Base-by-base conservation (phyloP, 2,329 filamentous ascomycete species). In the Endoconidiophora laricicola region DNA sequence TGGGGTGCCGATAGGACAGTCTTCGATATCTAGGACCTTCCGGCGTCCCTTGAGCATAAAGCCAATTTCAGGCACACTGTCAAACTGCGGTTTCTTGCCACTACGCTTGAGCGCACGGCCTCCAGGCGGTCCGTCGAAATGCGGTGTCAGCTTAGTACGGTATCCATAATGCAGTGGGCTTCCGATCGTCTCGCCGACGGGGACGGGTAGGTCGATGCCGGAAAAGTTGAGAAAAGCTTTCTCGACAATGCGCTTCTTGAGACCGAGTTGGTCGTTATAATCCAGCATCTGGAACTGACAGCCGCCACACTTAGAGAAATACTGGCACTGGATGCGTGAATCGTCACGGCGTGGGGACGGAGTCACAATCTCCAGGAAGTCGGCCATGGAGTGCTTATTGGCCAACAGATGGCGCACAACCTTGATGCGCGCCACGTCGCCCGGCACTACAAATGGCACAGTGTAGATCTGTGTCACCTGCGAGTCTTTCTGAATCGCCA, bases 281-380 rank as follows among this genome's bases (percentile, higher is more conserved):
- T 86, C 78, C 55, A 98, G 76, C 86, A 96, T 95, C 68, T 98
- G 91, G 64, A 96, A 88, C 66, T 98, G 91, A 62, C 91, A 98
- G 29, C 91, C 91, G 7, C 83, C 85, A 65, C 91, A 98, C 49
- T 72, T 74, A 39, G 78, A 70, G 61, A 98, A 98, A 70, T 98
- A 96, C 58, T 77, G 74, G 69, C 91, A 98, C 51, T 73, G 73
- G 57, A 94, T 73, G 20, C 84, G 77, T 37, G 73, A 71, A 59
- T 91, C 83, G 58, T 94, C 81, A 58, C 91, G 81, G 49, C 81
- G 70, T 1, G 79, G 73, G 0, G 85, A 87, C 0, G 88, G 79
- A 52, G 74, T 76, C 36, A 80, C 67, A 40, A 96, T 75, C 54
- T 81, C 81, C 60, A 96, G 60, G 59, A 94, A 86, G 66, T 96